Evolutionary conservation across 1,284 basidiomycete genomes (phyloP), one percentile per base, ranked within the genome.

Genomic region (Cryptococcus maquisensis): DNA sequence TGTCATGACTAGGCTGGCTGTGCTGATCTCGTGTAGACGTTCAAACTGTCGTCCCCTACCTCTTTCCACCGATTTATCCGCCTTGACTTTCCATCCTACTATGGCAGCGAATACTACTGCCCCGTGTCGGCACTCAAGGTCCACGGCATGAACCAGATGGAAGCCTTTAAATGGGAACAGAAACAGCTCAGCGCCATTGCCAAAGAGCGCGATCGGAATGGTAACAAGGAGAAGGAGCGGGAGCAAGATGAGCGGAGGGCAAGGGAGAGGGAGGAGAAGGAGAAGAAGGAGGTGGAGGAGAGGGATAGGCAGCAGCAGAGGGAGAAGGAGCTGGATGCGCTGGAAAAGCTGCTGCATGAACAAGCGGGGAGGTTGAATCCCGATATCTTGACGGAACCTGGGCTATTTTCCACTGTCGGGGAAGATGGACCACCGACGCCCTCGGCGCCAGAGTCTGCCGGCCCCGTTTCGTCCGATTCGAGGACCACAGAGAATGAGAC

Each of bases 81-180:
- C 4, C 86, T 99, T 69, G 93, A 98, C 74, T 97, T 99, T 71
- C 83, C 88, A 48, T 88, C 91, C 0, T 88, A 94, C 71, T 98
- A 96, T 65, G 91, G 93, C 18, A 88, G 84, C 65, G 96, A 98
- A 75, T 98, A 88, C 77, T 98, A 95, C 72, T 98, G 95, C 67
- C 95, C 95, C 0, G 81, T 98, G 20, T 94, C 90, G 1, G 83
- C 98, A 1, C 81, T 98, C 26, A 86, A 93, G 32, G 92, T 97
- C 1, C 98, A 94, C 64, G 95, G 96, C 3, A 84, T 97, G 60
- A 98, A 94, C 12, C 93, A 98, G 77, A 86, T 98, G 65, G 95
- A 98, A 64, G 86, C 95, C 63, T 97, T 88, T 83, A 90, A 95
- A 65, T 88, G 89, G 85, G 90, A 92, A 57, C 82, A 83, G 26